Conservation (phyloP, 2,329 filamentous ascomycete genomes). For the Venturia effusa region DNA sequence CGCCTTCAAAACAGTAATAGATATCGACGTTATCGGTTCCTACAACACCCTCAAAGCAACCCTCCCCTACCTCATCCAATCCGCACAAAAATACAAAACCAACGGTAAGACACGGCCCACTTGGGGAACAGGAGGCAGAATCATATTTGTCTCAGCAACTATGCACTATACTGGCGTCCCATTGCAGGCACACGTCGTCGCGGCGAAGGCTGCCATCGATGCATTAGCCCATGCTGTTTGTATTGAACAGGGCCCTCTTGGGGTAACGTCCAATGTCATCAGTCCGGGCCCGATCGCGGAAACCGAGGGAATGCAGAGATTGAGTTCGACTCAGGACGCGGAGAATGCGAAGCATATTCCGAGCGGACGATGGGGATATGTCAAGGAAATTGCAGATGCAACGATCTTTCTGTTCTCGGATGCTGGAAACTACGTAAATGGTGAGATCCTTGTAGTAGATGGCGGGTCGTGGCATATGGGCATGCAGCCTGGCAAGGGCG, state of each 20-base stretch:
- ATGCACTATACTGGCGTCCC: constrained; percentile 84
- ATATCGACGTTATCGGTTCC: constrained; percentile 88
- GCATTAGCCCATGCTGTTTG: constrained; percentile 68
- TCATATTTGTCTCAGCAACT: constrained; percentile 82
- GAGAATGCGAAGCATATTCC: constrained; percentile 43
- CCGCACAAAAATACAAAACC: constrained; percentile 51
- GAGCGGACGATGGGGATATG: constrained; percentile 61
- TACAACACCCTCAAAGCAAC: constrained; percentile 94
- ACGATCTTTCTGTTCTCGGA: constrained; percentile 78
- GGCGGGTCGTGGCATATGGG: constrained; percentile 40
- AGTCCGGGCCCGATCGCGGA: constrained; percentile 75
- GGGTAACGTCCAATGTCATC: constrained; percentile 80
- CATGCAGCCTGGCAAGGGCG: constrained; percentile 26
- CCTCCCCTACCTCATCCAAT: constrained; percentile 66
- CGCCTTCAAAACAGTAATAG: constrained; percentile 89
- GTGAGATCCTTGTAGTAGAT: constrained; percentile 47
- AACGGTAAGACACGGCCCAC: constrained; percentile 42
- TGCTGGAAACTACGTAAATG: constrained; percentile 76
- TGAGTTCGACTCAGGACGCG: constrained; percentile 24
- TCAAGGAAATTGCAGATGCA: constrained; percentile 85
- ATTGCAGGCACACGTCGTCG: constrained; percentile 79
- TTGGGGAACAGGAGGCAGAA: constrained; percentile 60
- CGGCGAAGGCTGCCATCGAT: constrained; percentile 86
- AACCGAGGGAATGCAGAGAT: constrained; percentile 54
- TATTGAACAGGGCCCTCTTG: constrained; percentile 81